phyloP scores from a whole-genome alignment of 129 eudicot species.

The Oenanthe sinensis region DNA sequence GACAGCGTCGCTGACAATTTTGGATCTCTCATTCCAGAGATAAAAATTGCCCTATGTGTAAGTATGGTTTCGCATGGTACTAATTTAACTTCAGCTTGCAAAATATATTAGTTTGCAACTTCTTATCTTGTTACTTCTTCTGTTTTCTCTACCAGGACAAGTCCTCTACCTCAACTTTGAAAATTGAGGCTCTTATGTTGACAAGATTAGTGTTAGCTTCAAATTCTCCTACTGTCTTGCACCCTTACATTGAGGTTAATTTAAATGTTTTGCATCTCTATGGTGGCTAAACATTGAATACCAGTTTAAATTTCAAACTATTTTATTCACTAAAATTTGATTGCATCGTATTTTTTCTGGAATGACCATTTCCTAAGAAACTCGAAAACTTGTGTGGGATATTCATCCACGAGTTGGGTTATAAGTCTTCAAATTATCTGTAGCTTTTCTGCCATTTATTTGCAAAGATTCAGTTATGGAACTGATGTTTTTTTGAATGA shows the following conservation, averaged over 20 bases:
- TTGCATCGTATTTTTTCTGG: too few relatives aligned
- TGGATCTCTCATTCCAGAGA: conserved; percentile 87
- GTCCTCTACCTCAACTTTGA: conserved; percentile 86
- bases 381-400: too few relatives aligned
- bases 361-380: too few relatives aligned
- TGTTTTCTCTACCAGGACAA: conserved; percentile 51
- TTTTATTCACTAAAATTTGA: too few relatives aligned
- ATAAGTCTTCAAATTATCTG: too few relatives aligned
- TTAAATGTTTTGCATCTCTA: too few relatives aligned
- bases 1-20: conserved; percentile 93
- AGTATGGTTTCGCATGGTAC: conserved; percentile 16
- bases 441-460: too few relatives aligned
- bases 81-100: background rate
- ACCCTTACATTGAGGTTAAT: conserved; percentile 78
- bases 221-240: conserved; percentile 86
- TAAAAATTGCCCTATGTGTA: conserved; percentile 88
- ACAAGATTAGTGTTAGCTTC: conserved; percentile 90
- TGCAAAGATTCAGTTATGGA: too few relatives aligned
- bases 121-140: background rate
- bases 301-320: background rate
- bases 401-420: too few relatives aligned
- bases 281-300: background rate
- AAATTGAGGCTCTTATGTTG: conserved; percentile 85
- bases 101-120: background rate
- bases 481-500: too few relatives aligned